Base-by-base conservation (phyloP, 441 rosid species). In the Euphorbia celastroides region DNA sequence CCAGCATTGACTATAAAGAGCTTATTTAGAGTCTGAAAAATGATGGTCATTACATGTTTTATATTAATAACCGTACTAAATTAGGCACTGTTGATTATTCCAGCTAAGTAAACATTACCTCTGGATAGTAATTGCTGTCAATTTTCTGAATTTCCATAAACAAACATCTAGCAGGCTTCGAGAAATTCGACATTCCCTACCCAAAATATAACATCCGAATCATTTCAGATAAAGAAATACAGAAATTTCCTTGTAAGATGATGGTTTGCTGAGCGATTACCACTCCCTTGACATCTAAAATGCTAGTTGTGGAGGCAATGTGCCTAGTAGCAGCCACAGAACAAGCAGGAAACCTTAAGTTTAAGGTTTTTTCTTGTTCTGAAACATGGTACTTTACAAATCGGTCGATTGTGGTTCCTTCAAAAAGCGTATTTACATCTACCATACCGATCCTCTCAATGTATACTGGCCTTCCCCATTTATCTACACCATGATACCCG, bases 111-210 rank as follows among this genome's bases (percentile, higher is more conserved):
- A 4, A 5, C 19, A 51, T 51, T 46, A 81, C 92, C 87, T 87
- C 92, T 16, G 92, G 92, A 48, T 84, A 86, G 81, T 86, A 84
- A 66, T 66, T 80, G 80, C 92, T 83, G 31, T 83, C 89, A 41
- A 87, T 79, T 76, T 79, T 87, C 80, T 80, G 89, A 75, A 87
- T 77, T 75, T 84, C 86, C 85, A 83, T 70, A 69, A 87, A 83
- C 41, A 87, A 73, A 56, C 70, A 67, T 69, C 89, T 81, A 2
- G 88, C 89, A n/a, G 92, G 78, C 79, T 83, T 87, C 20, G 86
- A 81, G 82, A 84, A 86, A 70, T 80, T 84, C 31, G 81, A 74
- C 88, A 80, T 77, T 62, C 89, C 88, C 89, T 84, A 59, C 31
- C 44, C 70, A 7, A 75, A 68, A 72, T 38, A 51, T 41, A 64